Conservation (phyloP, 2,329 filamentous ascomycete genomes). For the Hyphodiscus sp. region DNA sequence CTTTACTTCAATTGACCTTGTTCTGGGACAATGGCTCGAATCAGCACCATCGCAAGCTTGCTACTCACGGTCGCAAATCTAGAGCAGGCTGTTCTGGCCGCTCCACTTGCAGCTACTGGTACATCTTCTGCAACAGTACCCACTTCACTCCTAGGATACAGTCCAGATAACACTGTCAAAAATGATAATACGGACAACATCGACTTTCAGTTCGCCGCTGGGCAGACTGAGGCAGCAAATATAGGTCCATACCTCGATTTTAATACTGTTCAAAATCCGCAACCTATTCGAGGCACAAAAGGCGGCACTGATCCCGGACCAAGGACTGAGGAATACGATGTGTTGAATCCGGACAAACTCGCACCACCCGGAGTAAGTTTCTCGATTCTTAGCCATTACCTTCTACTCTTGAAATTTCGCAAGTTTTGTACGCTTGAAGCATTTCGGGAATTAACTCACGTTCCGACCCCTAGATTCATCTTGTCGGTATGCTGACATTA, state of each 20-base stretch:
- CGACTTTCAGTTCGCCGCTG: constrained; percentile 38
- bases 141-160: constrained; percentile 34
- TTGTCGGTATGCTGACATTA: too few relatives aligned
- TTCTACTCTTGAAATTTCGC: too few relatives aligned
- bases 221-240: constrained; percentile 41
- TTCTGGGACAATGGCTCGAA: background rate
- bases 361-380: constrained; percentile 50
- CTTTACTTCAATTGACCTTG: background rate
- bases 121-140: constrained; percentile 12
- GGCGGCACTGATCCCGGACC: constrained; percentile 52
- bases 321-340: constrained; percentile 59
- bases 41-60: background rate
- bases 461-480: too few relatives aligned
- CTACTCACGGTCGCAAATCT: constrained; percentile 7
- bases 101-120: constrained; percentile 16
- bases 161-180: constrained; percentile 30
- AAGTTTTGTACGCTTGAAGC: too few relatives aligned
- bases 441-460: too few relatives aligned
- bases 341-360: constrained; percentile 65
- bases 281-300: constrained; percentile 46
- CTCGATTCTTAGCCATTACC: too few relatives aligned
- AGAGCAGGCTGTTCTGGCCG: constrained; percentile 5
- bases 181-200: constrained; percentile 31
- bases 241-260: constrained; percentile 42
- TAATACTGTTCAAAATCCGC: constrained; percentile 42